Base-by-base conservation (phyloP, 169 alveolate species). In the Hepatocystis sp. region DNA sequence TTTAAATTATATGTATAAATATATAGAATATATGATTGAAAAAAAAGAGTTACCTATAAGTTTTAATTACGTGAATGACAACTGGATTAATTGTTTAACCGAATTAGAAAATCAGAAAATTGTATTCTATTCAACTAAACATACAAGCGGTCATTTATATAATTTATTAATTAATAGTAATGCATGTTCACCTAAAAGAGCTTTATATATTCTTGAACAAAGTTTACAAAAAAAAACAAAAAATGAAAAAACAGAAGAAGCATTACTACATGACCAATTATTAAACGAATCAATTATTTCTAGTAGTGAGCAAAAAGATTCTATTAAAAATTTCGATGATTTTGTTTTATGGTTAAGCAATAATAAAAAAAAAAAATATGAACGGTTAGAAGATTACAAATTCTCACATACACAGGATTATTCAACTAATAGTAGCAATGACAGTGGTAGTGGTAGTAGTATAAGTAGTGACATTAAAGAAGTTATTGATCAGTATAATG, bases 81-180 rank as follows among this genome's bases (percentile, higher is more conserved):
- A 76, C 27, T 76, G 88, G 88, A 76, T 76, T 21, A 76, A 76
- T 10, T 32, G 40, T 3, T 47, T 76, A 36, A 76, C 88, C 7
- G 88, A 76, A 36, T 63, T 76, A 30, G 88, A 76, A 44, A 76
- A 76, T 76, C 88, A 76, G 28, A 76, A 76, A 76, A 76, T 76
- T 25, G 13, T 76, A 51, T 28, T 36, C 5, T 76, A 76, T 36
- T 76, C 88, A 30, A 76, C 88, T 13, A 76, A 47, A 58, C 40
- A 76, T 28, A 42, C 44, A 42, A 76, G 71, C 36, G 88, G 76
- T 0, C 88, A 76, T 58, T 27, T 76, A 63, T 76, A 76, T 27
- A 76, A 76, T n/a, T 27, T 76, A 30, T 36, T 76, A 60, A 58
- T 76, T 58, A 76, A 76, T 76, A 76, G 88, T 49, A 76, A 76